These are phyloP conservation scores for Lactifluus piperatus DNA, from an alignment of 768 basidiomycete genomes.

Conservation along the genomic window DNA sequence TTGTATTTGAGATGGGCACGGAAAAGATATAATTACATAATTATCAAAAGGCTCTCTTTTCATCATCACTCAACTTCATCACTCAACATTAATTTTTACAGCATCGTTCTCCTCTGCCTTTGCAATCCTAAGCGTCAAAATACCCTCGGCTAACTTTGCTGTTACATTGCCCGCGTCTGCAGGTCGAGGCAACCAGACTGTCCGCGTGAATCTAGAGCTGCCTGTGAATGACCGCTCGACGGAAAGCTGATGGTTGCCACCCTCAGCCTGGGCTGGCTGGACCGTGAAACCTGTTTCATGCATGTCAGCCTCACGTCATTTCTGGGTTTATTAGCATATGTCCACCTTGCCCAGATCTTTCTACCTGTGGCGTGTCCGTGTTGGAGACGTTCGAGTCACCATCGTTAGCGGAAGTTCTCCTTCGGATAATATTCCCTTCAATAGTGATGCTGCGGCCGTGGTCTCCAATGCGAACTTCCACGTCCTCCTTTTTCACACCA, in stretches of 20 bases:
- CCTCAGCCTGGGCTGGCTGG: slow-evolving; percentile 17
- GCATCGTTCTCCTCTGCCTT: slow-evolving; percentile 52
- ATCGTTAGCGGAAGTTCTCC: neutral
- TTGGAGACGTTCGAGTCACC: neutral
- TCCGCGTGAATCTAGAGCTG: slow-evolving; percentile 52
- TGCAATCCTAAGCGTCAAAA: slow-evolving; percentile 52
- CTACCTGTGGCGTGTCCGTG: neutral
- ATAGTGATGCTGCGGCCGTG: slow-evolving; percentile 64
- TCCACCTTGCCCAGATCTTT: neutral
- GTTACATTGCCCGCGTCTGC: slow-evolving; percentile 48
- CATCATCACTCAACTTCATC: neutral
- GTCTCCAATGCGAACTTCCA: slow-evolving; percentile 63
- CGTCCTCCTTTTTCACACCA: slow-evolving; percentile 68
- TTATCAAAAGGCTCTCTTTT: neutral
- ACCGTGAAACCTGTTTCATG: slow-evolving; percentile 6
- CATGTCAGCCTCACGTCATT: slow-evolving; percentile 18
- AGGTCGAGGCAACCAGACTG: slow-evolving; percentile 60
- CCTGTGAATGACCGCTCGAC: slow-evolving; percentile 53
- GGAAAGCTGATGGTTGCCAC: slow-evolving; percentile 36
- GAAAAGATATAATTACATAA: neutral
- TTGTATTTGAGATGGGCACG: slow-evolving; percentile 13
- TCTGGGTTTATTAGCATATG: neutral
- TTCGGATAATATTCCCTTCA: slow-evolving; percentile 43
- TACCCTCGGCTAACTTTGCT: slow-evolving; percentile 60
- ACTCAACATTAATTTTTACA: slow-evolving; percentile 39